Evolutionary conservation across 805 yeast species (phyloP), one percentile per base, ranked within the genome.

Genomic region (Yarrowia porcina): DNA sequence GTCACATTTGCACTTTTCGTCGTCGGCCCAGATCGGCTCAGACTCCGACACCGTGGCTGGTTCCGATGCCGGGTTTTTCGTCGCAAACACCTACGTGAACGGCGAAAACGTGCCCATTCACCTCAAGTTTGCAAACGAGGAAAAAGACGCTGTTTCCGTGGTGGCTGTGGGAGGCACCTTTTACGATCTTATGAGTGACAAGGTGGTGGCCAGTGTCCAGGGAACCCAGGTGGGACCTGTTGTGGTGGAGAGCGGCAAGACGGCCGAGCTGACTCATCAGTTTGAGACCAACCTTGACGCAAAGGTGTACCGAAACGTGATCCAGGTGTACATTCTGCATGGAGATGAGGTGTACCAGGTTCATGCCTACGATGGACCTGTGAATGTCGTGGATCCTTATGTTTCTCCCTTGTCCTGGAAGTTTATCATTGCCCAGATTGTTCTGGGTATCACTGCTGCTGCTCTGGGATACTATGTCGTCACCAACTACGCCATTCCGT

Each of bases 391-490:
- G 11, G 96, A 90, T 69, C 82, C 81, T 36, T 81, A 86, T 63
- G 77, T 91, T 68, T 86, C 96, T 0, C 66, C 86, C 61, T 85
- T 87, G 75, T 83, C 88, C 71, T 94, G 92, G 13, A 84, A 86
- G 74, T 81, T 90, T 70, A 71, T 90, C 64, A 72, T 88, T 35
- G 81, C 88, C 67, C 87, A 85, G 71, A 59, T 83, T 15, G 67
- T 88, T 25, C 74, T 89, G 64, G 67, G 77, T 3, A 80, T 75
- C 21, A 72, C 85, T 18, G 61, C 85, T 28, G 85, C 77, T 59
- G 81, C 76, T 42, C 68, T 80, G 50, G 84, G 77, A 45, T 87
- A 85, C 73, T 72, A 77, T 65, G 71, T 73, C 35, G 44, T 17
- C 18, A 36, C 17, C 23, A n/a, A 5, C 7, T 56, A 30, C 81